Conservation (phyloP, 306 rosid species). For the Sophora flavescens region DNA sequence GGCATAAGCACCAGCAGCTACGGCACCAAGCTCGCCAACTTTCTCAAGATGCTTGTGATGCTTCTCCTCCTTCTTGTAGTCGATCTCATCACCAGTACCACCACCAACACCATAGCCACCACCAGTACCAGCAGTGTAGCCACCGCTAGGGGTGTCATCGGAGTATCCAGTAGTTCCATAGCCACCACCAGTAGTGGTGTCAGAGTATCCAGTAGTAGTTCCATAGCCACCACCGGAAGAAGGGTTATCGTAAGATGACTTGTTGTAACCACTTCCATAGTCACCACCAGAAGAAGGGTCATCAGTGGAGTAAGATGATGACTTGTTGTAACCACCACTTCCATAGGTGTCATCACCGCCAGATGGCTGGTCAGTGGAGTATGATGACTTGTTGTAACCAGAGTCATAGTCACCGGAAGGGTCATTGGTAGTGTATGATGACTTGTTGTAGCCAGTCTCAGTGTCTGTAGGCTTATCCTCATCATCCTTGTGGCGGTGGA, state of each 20-base stretch:
- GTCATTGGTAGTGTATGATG: background rate
- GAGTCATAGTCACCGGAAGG: slow-evolving; percentile 15
- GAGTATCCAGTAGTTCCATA: background rate
- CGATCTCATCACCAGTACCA: slow-evolving; percentile 41
- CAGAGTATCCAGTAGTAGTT: slow-evolving; percentile 9
- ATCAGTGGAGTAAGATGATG: slow-evolving; percentile 1
- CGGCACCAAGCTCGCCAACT: slow-evolving; percentile 59
- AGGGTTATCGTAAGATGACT: background rate
- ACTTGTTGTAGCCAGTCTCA: background rate
- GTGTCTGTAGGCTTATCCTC: slow-evolving; percentile 37
- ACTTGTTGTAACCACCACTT: background rate
- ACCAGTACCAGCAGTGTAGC: slow-evolving; percentile 8
- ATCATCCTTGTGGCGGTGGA: slow-evolving; percentile 66
- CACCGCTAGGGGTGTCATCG: slow-evolving; percentile 4
- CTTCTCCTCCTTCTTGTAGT: slow-evolving; percentile 74
- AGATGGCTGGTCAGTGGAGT: background rate
- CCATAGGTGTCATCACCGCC: background rate
- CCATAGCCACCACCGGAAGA: slow-evolving; percentile 29
- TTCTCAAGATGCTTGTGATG: slow-evolving; percentile 74
- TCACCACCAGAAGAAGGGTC: background rate
- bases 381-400: slow-evolving; percentile 44
- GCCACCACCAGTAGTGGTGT: background rate
- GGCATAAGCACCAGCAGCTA: slow-evolving; percentile 68
- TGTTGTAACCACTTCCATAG: background rate
- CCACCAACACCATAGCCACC: slow-evolving; percentile 28